These are phyloP conservation scores for Pharus latifolius DNA, from an alignment of 176 grass and related monocot species.

Conservation along the genomic window DNA sequence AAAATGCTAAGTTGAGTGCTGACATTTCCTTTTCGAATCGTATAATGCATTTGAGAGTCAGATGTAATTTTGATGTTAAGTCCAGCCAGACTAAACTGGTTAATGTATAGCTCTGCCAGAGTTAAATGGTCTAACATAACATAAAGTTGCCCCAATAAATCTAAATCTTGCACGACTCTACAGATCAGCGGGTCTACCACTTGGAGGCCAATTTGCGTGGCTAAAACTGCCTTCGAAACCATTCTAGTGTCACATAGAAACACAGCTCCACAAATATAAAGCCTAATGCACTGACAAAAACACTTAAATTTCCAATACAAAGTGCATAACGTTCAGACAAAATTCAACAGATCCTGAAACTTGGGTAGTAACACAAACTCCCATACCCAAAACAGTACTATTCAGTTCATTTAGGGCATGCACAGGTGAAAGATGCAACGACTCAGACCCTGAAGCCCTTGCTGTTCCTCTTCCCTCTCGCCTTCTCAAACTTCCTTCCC, in stretches of 20 bases:
- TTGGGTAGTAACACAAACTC: background rate
- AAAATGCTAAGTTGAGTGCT: background rate
- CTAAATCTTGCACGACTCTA: too few species aligned
- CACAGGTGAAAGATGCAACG: background rate
- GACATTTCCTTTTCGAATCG: background rate
- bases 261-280: background rate
- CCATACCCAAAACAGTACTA: background rate
- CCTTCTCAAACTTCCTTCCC: slow-evolving; percentile 86
- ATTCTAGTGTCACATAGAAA: background rate
- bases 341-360: slow-evolving; percentile 16
- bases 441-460: slow-evolving; percentile 60
- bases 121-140: too few species aligned
- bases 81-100: too few species aligned
- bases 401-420: background rate
- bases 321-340: slow-evolving; percentile 11
- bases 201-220: too few species aligned
- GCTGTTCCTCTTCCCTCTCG: slow-evolving; percentile 72
- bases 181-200: too few species aligned
- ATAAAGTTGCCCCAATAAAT: too few species aligned
- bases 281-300: background rate
- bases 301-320: background rate
- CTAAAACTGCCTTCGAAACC: too few species aligned
- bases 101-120: too few species aligned
- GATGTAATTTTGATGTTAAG: background rate
- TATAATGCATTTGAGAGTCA: background rate